These are phyloP conservation scores for Phaffomyces antillensis DNA, from an alignment of 805 yeast species.

Conservation along the genomic window DNA sequence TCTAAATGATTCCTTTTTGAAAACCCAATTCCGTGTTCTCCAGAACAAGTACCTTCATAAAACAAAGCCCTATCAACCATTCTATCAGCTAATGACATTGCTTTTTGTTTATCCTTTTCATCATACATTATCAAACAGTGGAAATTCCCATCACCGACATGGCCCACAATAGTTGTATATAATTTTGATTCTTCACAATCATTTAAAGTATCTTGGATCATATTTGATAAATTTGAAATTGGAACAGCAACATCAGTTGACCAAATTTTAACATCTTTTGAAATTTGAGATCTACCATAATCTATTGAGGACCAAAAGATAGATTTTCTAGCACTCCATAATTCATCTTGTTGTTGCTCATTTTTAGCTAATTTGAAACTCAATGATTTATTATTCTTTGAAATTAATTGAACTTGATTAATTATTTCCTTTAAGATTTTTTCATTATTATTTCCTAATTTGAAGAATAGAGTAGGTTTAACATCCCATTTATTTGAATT, in stretches of 20 bases:
- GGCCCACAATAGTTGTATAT: conserved; percentile 61
- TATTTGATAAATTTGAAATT: conserved; percentile 53
- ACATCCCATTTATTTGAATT: conserved; percentile 35
- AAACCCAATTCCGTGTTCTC: conserved; percentile 81
- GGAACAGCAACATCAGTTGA: conserved; percentile 84
- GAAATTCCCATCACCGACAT: conserved; percentile 80
- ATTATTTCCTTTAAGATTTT: conserved; percentile 34
- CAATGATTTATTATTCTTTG: conserved; percentile 41
- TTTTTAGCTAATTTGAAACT: conserved; percentile 52
- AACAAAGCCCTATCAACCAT: conserved; percentile 60
- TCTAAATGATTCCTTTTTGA: conserved; percentile 59
- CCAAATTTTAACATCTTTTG: conserved; percentile 48
- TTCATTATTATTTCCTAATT: conserved; percentile 44
- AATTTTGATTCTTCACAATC: conserved; percentile 50
- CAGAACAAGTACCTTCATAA: conserved; percentile 77
- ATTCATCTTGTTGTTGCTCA: conserved; percentile 50
- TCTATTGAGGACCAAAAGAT: conserved; percentile 58
- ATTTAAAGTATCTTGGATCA: conserved; percentile 53
- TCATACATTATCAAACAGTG: conserved; percentile 60
- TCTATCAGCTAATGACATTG: conserved; percentile 46
- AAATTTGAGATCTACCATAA: conserved; percentile 43
- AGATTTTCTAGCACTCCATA: conserved; percentile 71
- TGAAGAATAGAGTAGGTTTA: conserved; percentile 54
- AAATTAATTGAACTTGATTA: conserved; percentile 39
- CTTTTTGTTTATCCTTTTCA: conserved; percentile 39